Percentiles rank a stretch among this genome's conserved stretches.
These are phyloP conservation scores for Fusarium nisikadoi DNA, from an alignment of 2,329 filamentous ascomycete species.

Conservation along the genomic window DNA sequence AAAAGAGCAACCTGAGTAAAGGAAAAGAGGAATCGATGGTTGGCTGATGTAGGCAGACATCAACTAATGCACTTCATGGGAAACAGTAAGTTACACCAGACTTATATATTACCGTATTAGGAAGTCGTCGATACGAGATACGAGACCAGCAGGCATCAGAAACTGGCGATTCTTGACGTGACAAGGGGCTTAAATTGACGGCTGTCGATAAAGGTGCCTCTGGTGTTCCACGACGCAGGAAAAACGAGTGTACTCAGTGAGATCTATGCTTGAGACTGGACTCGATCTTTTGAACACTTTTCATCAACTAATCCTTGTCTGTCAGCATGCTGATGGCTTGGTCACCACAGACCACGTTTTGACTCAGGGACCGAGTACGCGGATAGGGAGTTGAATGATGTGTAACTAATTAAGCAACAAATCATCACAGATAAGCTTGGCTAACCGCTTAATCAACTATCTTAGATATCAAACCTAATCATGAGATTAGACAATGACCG, in stretches of 20 bases:
- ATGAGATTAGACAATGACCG: neutral
- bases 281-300: neutral
- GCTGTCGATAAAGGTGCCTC: neutral
- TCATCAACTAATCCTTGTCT: neutral
- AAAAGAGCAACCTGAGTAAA: neutral
- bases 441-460: neutral
- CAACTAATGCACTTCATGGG: neutral
- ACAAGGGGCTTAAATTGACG: slow-evolving; percentile 6
- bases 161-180: neutral
- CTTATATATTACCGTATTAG: neutral
- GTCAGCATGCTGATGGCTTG: neutral
- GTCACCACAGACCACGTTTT: neutral
- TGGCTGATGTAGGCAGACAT: slow-evolving; percentile 9
- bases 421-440: neutral
- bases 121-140: slow-evolving; percentile 31
- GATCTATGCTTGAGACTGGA: neutral
- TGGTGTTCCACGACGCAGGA: neutral
- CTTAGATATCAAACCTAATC: neutral
- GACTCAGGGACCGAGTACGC: neutral
- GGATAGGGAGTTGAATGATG: neutral
- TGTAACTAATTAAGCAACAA: neutral
- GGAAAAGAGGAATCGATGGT: slow-evolving; percentile 1
- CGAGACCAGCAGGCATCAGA: slow-evolving; percentile 20
- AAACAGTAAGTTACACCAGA: neutral
- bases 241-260: neutral